Base-by-base conservation (phyloP, 371 early-diverging fungal species). In the Syncephalastrum sp. region DNA sequence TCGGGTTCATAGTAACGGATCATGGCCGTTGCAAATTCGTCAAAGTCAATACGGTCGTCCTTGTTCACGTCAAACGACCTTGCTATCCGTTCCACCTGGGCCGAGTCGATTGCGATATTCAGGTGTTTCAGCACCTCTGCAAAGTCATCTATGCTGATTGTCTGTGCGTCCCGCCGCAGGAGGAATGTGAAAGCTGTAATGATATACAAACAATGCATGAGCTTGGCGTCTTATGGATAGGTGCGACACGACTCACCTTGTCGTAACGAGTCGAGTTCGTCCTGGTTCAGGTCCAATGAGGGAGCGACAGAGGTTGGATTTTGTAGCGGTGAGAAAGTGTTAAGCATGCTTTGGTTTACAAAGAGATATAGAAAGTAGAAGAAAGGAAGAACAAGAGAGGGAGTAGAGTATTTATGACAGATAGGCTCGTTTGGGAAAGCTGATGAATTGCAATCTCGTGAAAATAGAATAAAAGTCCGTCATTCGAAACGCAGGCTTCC, bases 1-100 rank as follows among this genome's bases (percentile, higher is more conserved):
- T 43, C 52, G 29, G 53, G 50, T 7, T 57, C 54, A 42, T 68
- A 42, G 50, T 64, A 61, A 15, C 54, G 48, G 23, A 56, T 57
- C 75, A 92, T 88, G 33, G 91, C 74, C 13, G 72, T 66, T 13
- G 88, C 70, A 72, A 92, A 92, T 55, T 88, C 90, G 49, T 88
- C 72, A 54, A 91, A 82, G 63, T 78, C 79, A 24, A 88, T 78
- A 6, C 67, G 68, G 44, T 80, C 72, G 42, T 70, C 68, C 8
- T 73, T 70, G 24, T 71, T 77, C 52, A 60, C 54, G 44, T 84
- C 84, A 23, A 76, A 71, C 45, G 77, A 70, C 1, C 63, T 54
- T n/a, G 88, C 75, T 62, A 89, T 86, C n/a, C 72, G 66, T 41
- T 78, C 67, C 33, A 84, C 63, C 54, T 90, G 86, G 10, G 74